Base-by-base conservation (phyloP, 1,284 basidiomycete genomes). In the Cystobasidium slooffiae region DNA sequence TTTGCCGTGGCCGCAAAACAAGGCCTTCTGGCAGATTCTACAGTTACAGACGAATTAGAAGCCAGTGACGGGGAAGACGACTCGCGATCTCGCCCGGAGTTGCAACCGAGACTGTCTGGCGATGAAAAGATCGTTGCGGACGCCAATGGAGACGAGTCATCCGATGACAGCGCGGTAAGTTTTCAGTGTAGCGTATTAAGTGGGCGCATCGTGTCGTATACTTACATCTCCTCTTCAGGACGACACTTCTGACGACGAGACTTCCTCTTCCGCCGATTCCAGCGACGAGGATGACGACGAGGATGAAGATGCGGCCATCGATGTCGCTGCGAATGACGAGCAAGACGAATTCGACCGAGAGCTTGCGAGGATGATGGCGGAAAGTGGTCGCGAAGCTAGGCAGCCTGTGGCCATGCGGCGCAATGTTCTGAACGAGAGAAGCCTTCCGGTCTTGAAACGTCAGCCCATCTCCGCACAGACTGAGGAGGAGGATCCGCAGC, bases 301-400 rank as follows among this genome's bases (percentile, higher is more conserved):
- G 6, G 62, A 49, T 18, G 70, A 73, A n/a, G 70, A 73, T 22
- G 37, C 31, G 52, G 31, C 31, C 31, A 31, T 31, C 31, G 31
- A 31, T 5, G 31, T 31, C 31, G 31, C 31, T 31, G 31, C 53
- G 74, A 18, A 76, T 41, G 79, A 96, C 79, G 94, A 92, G 41
- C 91, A 96, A 62, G 91, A 90, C 6, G 96, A 96, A 56, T 98
- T 99, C 80, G 92, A 89, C 10, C 93, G 94, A 81, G 97, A 99
- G 82, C 88, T 99, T 37, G 94, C 96, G 0, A 96, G 93, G 84
- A 90, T 99, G 85, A 89, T 97, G 61, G 92, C 91, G 0, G 93
- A 96, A 78, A 91, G 88, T 7, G 91, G 92, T 52, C 86, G 89
- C 10, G 89, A 94, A 80, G 86, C 90, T n/a, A 85, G 91, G 73